Evolutionary conservation across 2,329 filamentous ascomycete species (phyloP).

Genomic region (Chaetomiaceae sp.): DNA sequence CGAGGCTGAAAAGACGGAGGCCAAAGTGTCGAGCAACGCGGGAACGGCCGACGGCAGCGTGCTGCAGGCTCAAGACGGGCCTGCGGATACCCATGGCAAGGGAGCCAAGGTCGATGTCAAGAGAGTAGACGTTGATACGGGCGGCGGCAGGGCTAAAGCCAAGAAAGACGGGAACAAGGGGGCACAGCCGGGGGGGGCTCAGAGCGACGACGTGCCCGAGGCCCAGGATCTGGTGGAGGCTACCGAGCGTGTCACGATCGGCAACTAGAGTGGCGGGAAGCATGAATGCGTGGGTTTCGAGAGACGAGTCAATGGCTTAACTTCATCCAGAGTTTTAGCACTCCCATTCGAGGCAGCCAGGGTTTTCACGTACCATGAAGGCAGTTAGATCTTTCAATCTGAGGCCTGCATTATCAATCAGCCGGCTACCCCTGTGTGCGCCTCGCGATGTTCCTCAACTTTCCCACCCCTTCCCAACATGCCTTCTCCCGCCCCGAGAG

Average conservation of each 20-base stretch:
- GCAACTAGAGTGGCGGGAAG: background rate
- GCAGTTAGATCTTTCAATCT: conserved; percentile 1
- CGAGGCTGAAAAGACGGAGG: background rate
- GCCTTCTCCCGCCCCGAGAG: too few relatives aligned
- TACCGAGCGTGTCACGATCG: background rate
- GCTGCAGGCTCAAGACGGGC: background rate
- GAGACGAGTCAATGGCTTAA: too few relatives aligned
- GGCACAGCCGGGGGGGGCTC: too few relatives aligned
- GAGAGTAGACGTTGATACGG: background rate
- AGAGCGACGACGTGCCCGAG: background rate
- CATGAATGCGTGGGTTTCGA: background rate
- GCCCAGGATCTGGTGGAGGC: background rate
- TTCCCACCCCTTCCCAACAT: too few relatives aligned
- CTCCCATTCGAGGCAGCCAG: background rate
- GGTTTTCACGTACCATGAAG: background rate
- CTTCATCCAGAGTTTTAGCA: background rate
- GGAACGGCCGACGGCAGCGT: background rate
- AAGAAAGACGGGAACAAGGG: too few relatives aligned
- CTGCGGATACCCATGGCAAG: background rate
- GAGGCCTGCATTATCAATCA: background rate
- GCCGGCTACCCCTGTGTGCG: background rate
- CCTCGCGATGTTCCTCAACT: too few relatives aligned
- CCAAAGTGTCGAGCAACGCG: background rate
- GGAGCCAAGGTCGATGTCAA: background rate
- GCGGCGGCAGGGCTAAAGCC: background rate